A percentile compares a stretch with the other conserved stretches of the same genome.
These are phyloP conservation scores for Mycena pura DNA, from an alignment of 768 basidiomycete species.

Conservation along the genomic window DNA sequence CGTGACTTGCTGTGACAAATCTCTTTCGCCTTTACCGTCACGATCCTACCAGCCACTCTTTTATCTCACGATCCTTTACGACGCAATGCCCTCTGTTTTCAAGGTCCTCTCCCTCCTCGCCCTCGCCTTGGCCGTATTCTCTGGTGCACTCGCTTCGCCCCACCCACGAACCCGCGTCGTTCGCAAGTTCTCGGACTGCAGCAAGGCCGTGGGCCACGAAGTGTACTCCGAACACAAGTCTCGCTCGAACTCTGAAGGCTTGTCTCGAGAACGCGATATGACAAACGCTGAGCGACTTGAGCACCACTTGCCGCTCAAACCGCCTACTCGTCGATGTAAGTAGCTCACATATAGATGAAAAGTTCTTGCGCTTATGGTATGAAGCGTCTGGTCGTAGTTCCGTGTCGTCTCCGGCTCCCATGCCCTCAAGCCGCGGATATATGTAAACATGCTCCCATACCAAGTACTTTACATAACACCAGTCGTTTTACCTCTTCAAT, in stretches of 20 bases:
- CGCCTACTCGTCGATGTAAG: constrained; percentile 28
- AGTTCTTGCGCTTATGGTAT: not conserved
- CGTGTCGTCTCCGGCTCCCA: constrained; percentile 19
- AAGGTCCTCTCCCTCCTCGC: constrained; percentile 22
- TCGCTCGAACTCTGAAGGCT: not conserved
- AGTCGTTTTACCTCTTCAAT: too few species aligned
- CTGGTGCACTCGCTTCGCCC: constrained; percentile 17
- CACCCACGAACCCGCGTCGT: constrained; percentile 1
- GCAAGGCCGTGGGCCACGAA: not conserved
- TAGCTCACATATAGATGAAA: not conserved
- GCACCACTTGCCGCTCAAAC: constrained; percentile 33
- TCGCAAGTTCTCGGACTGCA: not conserved
- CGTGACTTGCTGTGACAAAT: too few species aligned
- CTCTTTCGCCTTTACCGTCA: constrained; percentile 20
- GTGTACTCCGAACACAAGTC: not conserved
- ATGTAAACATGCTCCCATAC: too few species aligned
- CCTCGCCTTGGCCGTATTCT: constrained; percentile 16
- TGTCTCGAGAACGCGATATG: constrained; percentile 11
- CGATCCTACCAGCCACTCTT: constrained; percentile 18
- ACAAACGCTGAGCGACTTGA: constrained; percentile 34
- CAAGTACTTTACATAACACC: too few species aligned
- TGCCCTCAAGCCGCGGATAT: constrained; percentile 14
- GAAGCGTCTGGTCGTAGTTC: constrained; percentile 28
- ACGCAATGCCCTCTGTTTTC: constrained; percentile 17
- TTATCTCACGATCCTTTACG: constrained; percentile 16